A percentile compares a stretch with the other conserved stretches of the same genome.
Evolutionary conservation across 2,329 filamentous ascomycete species (phyloP).

Genomic region (Claviceps paspali): DNA sequence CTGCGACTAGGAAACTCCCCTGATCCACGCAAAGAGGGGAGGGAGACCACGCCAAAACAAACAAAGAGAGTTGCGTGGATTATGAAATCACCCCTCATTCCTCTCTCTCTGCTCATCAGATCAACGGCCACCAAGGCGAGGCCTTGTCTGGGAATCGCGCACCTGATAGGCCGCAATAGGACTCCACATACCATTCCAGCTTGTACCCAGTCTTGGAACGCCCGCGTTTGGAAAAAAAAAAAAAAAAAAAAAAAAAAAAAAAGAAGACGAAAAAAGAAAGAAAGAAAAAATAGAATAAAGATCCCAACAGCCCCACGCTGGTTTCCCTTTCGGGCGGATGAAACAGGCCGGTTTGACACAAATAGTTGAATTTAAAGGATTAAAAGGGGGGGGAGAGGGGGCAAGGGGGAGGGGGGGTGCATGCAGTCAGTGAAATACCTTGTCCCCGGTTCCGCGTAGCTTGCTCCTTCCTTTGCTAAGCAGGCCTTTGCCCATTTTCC

Average conservation of each 20-base stretch:
- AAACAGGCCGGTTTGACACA: conserved; percentile 4
- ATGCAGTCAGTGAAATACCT: conserved; percentile 63
- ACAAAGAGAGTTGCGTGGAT: conserved; percentile 14
- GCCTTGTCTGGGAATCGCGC: not conserved
- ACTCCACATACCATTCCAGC: not conserved
- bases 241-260: too few species aligned
- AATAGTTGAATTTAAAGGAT: conserved; percentile 4
- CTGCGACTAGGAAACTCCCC: conserved; percentile 6
- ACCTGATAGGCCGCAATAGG: conserved; percentile 1
- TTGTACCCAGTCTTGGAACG: not conserved
- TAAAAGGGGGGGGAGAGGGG: conserved; percentile 1
- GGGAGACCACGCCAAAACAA: not conserved
- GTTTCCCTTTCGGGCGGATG: too few species aligned
- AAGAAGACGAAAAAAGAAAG: not conserved
- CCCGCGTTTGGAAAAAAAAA: too few species aligned
- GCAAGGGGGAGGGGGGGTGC: conserved; percentile 18
- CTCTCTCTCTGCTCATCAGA: conserved; percentile 19
- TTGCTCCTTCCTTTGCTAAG: conserved; percentile 84
- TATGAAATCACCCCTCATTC: conserved; percentile 28
- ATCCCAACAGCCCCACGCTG: too few species aligned
- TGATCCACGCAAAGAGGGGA: not conserved
- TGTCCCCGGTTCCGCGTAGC: conserved; percentile 59
- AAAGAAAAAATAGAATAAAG: too few species aligned
- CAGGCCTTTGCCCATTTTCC: conserved; percentile 78
- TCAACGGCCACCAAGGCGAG: conserved; percentile 9